A percentile compares a stretch with the other conserved stretches of the same genome.
phyloP scores from a whole-genome alignment of 257 asterid genomes.

The Solanum bukasovii region DNA sequence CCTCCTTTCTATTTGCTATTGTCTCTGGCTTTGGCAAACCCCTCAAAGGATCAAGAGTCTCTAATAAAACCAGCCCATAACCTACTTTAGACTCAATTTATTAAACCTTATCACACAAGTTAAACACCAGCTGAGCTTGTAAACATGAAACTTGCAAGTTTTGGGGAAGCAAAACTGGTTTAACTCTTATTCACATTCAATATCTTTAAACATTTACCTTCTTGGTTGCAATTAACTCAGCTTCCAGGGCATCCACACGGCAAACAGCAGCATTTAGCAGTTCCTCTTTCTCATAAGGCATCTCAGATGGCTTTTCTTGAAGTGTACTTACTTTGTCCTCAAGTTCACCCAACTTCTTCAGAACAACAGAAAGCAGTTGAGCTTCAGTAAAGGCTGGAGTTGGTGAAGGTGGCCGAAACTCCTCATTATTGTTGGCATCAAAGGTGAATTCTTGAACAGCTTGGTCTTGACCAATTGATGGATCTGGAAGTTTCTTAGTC shows the following conservation, averaged over 20 bases:
- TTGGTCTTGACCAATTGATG: slow-evolving; percentile 1
- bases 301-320: slow-evolving; percentile 49
- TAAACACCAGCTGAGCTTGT: not conserved
- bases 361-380: slow-evolving; percentile 39
- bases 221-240: slow-evolving; percentile 76
- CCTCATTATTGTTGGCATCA: slow-evolving; percentile 21
- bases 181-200: not conserved
- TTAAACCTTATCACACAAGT: not conserved
- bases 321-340: slow-evolving; percentile 57
- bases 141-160: not conserved
- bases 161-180: not conserved
- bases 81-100: not conserved
- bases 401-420: slow-evolving; percentile 30
- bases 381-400: slow-evolving; percentile 28
- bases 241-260: slow-evolving; percentile 83
- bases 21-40: not conserved
- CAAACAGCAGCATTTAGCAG: slow-evolving; percentile 76
- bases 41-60: not conserved
- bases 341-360: slow-evolving; percentile 53
- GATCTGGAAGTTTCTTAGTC: slow-evolving; percentile 5
- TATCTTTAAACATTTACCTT: slow-evolving; percentile 29
- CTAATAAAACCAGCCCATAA: not conserved
- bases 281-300: slow-evolving; percentile 80
- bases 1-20: not conserved
- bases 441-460: slow-evolving; percentile 1